Conservation (phyloP, 2,329 filamentous ascomycete species). For the Botrytis galanthina region DNA sequence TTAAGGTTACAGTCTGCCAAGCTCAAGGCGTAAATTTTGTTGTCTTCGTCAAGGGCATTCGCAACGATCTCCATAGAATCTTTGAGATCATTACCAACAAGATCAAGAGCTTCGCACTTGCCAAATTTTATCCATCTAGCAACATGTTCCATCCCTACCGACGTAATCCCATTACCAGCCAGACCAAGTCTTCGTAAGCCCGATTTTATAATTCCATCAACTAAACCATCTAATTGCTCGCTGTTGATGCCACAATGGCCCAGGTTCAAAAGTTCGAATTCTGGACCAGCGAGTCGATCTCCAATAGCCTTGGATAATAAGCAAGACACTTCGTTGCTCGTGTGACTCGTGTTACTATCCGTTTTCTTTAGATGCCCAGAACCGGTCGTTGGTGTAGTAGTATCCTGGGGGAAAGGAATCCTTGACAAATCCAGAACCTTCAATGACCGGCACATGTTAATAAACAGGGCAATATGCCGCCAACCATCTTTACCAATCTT, state of each 20-base stretch:
- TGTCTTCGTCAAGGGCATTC: slow-evolving; percentile 50
- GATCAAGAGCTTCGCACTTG: slow-evolving; percentile 81
- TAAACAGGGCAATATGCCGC: slow-evolving; percentile 85
- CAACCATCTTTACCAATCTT: slow-evolving; percentile 85
- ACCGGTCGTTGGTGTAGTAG: slow-evolving; percentile 23
- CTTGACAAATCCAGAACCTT: slow-evolving; percentile 85
- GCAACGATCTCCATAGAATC: slow-evolving; percentile 55
- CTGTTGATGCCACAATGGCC: slow-evolving; percentile 73
- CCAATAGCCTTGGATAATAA: slow-evolving; percentile 73
- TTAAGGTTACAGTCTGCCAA: slow-evolving; percentile 81
- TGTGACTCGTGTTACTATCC: slow-evolving; percentile 23
- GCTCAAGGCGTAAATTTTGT: slow-evolving; percentile 75
- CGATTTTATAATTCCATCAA: slow-evolving; percentile 79
- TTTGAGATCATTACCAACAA: slow-evolving; percentile 76
- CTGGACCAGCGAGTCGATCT: slow-evolving; percentile 71
- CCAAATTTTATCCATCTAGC: slow-evolving; percentile 72
- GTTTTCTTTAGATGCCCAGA: slow-evolving; percentile 27
- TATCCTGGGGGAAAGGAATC: slow-evolving; percentile 66
- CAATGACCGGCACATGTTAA: slow-evolving; percentile 84
- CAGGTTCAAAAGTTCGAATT: slow-evolving; percentile 79
- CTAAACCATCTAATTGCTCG: slow-evolving; percentile 68
- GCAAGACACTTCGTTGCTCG: slow-evolving; percentile 48
- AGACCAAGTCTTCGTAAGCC: slow-evolving; percentile 78
- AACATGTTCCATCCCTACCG: slow-evolving; percentile 72
- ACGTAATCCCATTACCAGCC: slow-evolving; percentile 75